phyloP scores from a whole-genome alignment of 2,329 filamentous ascomycete species.

The Trichophyton equinum region DNA sequence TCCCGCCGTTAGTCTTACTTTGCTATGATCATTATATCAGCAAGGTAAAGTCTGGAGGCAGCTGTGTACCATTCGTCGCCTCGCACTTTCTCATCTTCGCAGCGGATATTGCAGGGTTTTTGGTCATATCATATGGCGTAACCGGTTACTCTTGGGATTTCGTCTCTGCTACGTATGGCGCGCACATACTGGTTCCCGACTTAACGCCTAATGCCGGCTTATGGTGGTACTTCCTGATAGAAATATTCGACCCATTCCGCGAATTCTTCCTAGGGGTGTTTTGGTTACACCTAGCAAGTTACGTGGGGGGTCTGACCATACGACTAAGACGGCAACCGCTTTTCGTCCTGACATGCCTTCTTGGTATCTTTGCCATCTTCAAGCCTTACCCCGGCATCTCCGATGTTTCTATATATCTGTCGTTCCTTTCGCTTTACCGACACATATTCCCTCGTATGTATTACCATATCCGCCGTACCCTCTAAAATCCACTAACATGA shows the following conservation, averaged over 20 bases:
- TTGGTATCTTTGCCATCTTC: constrained; percentile 88
- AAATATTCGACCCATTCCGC: constrained; percentile 98
- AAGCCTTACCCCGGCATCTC: constrained; percentile 93
- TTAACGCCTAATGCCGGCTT: constrained; percentile 88
- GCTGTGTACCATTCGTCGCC: constrained; percentile 39
- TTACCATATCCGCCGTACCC: background rate
- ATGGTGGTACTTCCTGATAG: constrained; percentile 99
- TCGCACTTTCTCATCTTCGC: constrained; percentile 43
- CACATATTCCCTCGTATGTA: constrained; percentile 71
- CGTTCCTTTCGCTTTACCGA: constrained; percentile 70
- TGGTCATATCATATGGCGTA: constrained; percentile 60
- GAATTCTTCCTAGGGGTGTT: constrained; percentile 96
- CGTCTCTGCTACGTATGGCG: constrained; percentile 76
- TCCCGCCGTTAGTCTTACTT: constrained; percentile 69
- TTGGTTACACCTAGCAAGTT: constrained; percentile 86
- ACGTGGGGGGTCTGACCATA: constrained; percentile 74
- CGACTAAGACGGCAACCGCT: constrained; percentile 75
- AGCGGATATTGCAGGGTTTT: constrained; percentile 46
- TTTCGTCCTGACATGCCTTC: constrained; percentile 68
- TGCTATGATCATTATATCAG: constrained; percentile 55
- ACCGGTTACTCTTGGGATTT: constrained; percentile 78
- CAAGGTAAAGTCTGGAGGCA: constrained; percentile 19
- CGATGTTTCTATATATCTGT: constrained; percentile 76
- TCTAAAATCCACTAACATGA: constrained; percentile 18
- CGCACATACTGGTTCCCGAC: constrained; percentile 80